These are phyloP conservation scores for Erodium maritimum DNA, from an alignment of 345 rosid genomes.

Conservation along the genomic window DNA sequence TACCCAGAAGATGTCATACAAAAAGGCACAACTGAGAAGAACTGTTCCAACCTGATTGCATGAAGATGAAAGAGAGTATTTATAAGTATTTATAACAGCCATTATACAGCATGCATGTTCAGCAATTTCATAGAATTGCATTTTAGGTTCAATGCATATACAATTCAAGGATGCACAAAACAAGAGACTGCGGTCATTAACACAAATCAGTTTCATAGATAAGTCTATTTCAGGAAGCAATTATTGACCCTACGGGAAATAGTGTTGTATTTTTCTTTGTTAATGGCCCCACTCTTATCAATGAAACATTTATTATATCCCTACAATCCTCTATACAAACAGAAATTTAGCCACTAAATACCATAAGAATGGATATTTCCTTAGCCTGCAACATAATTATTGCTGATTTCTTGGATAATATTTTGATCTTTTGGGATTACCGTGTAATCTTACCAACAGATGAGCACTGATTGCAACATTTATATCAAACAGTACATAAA, in stretches of 20 bases:
- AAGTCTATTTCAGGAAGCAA: background rate
- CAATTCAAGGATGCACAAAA: background rate
- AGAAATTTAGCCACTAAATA: background rate
- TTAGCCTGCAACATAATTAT: background rate
- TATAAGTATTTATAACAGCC: background rate
- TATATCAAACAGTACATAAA: background rate
- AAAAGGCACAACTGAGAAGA: constrained; percentile 87
- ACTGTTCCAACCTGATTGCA: constrained; percentile 80
- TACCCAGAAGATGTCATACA: constrained; percentile 99
- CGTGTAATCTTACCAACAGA: background rate
- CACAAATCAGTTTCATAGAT: background rate
- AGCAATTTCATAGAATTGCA: background rate
- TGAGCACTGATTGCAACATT: background rate
- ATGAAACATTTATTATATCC: too few relatives aligned
- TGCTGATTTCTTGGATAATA: background rate
- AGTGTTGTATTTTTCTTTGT: too few relatives aligned
- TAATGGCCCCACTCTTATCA: too few relatives aligned
- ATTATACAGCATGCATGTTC: background rate
- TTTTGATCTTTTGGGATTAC: background rate
- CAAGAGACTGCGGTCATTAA: background rate
- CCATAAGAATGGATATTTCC: background rate
- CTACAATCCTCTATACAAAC: background rate
- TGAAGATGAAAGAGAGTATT: constrained; percentile 4
- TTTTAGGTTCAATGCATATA: background rate
- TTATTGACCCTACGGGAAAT: too few relatives aligned